phyloP scores from a whole-genome alignment of 768 basidiomycete genomes.

The Amanita jacksonii region DNA sequence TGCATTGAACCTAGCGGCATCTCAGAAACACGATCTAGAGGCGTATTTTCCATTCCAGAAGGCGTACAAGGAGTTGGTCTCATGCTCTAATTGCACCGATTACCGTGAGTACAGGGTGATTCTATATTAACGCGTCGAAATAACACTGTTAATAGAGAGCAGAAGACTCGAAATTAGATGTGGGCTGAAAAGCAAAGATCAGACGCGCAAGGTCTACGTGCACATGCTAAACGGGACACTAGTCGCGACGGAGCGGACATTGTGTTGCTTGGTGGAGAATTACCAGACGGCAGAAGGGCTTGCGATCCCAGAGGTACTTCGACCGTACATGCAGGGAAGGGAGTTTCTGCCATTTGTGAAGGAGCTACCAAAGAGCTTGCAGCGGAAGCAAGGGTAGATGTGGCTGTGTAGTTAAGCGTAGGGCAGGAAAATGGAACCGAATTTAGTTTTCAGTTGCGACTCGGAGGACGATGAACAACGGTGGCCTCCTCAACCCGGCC shows the following conservation, averaged over 20 bases:
- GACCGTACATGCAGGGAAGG: slow-evolving; percentile 94
- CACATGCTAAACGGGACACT: slow-evolving; percentile 99
- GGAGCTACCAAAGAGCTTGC: slow-evolving; percentile 67
- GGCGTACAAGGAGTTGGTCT: slow-evolving; percentile 94
- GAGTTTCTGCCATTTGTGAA: slow-evolving; percentile 82
- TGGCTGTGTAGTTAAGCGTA: slow-evolving; percentile 2
- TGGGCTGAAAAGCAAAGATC: slow-evolving; percentile 85
- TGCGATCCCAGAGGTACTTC: slow-evolving; percentile 79
- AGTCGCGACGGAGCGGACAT: slow-evolving; percentile 91
- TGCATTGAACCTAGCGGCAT: slow-evolving; percentile 91
- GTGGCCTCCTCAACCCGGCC: slow-evolving; percentile 32
- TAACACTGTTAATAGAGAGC: slow-evolving; percentile 51
- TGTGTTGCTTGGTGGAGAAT: slow-evolving; percentile 98
- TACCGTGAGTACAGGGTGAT: slow-evolving; percentile 63
- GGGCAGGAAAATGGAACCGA: neutral
- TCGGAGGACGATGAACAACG: slow-evolving; percentile 16
- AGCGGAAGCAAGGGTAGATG: slow-evolving; percentile 52
- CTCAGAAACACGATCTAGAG: slow-evolving; percentile 96
- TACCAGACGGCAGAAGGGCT: slow-evolving; percentile 94
- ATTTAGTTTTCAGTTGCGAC: neutral
- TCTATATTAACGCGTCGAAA: neutral
- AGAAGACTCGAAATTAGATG: slow-evolving; percentile 89
- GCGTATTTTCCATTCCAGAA: slow-evolving; percentile 99
- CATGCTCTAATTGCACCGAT: slow-evolving; percentile 97
- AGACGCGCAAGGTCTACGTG: slow-evolving; percentile 87